Evolutionary conservation across 2,329 filamentous ascomycete genomes (phyloP), one percentile per base, ranked within the genome.

Genomic region (Neofusicoccum sp.): DNA sequence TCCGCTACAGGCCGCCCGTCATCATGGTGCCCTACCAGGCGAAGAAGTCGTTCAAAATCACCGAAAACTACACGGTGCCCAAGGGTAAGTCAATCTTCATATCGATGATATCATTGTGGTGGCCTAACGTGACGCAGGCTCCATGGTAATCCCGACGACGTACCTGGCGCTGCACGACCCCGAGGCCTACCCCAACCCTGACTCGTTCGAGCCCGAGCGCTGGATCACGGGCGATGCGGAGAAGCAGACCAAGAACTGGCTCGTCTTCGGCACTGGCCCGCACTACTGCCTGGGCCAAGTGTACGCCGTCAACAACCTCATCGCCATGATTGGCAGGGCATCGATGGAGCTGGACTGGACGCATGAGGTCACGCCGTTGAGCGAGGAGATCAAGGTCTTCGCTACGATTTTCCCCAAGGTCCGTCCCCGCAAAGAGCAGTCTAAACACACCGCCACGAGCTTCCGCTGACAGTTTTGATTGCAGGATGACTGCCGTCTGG

Each of bases 341-440:
- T 89, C 90, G 65, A 82, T 96, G 75, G 82, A 87, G 72, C 82
- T 98, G 67, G 87, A 98, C 76, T 98, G 93, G 93, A 84, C 87
- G 74, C 95, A 99, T 76, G 86, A 91, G 73, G 78, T 91, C 16
- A 98, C 95, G 9, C 86, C 89, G 0, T 71, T 82, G 62, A 96
- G 91, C 0, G 95, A 99, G 79, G 88, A 96, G 76, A 98, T 99
- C 77, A 93, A 96, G 81, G 93, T 98, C 67, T 99, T 98, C 79
- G 95, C 95, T 41, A 97, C 92, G 30, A 96, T 99, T 68, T 99
- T 99, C 84, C 95, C 95, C 61, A 89, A 89, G 89, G 93, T 60
- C 26, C n/a, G 58, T 60, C n/a, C 40, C 14, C 36, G 36, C 11
- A 28, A 40, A 24, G 20, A 9, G 34, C 26, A 20, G 20, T 20